Evolutionary conservation across 768 basidiomycete species (phyloP).

Genomic region (Lyophyllum shimeji): DNA sequence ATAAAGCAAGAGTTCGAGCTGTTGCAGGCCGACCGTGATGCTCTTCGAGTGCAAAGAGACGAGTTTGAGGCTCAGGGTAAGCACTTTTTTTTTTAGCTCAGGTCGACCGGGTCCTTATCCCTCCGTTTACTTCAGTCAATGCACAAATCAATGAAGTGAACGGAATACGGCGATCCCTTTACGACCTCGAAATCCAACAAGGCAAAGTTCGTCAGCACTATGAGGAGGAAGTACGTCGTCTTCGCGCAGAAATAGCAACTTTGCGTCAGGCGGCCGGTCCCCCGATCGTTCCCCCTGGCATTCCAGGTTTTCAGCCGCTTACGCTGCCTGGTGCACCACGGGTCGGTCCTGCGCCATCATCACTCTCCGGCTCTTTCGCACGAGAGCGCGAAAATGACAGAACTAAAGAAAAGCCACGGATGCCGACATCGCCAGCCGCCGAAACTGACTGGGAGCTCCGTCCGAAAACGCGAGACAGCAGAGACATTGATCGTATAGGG

Average conservation of each 20-base stretch:
- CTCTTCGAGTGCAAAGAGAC: slow-evolving; percentile 79
- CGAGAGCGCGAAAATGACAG: slow-evolving; percentile 37
- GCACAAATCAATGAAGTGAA: slow-evolving; percentile 89
- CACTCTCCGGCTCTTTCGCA: background rate
- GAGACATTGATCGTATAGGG: slow-evolving; percentile 24
- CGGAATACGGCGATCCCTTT: slow-evolving; percentile 84
- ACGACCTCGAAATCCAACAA: slow-evolving; percentile 90
- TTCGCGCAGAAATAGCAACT: slow-evolving; percentile 65
- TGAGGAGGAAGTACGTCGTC: slow-evolving; percentile 77
- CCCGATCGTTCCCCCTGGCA: slow-evolving; percentile 13
- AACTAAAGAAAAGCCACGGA: slow-evolving; percentile 19
- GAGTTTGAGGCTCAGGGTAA: slow-evolving; percentile 88
- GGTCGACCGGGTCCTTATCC: background rate
- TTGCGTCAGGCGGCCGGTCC: slow-evolving; percentile 18
- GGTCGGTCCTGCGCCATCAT: background rate
- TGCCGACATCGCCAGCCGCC: slow-evolving; percentile 12
- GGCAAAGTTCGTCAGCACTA: slow-evolving; percentile 83
- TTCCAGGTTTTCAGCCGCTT: slow-evolving; percentile 15
- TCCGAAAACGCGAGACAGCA: slow-evolving; percentile 14
- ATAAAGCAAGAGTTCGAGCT: slow-evolving; percentile 81
- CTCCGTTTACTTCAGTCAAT: slow-evolving; percentile 45
- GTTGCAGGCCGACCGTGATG: slow-evolving; percentile 50
- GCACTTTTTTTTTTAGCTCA: slow-evolving; percentile 17
- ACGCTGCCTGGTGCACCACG: slow-evolving; percentile 8
- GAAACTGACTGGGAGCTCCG: slow-evolving; percentile 18